Conservation (phyloP, 1,139 yeast species). For the Geotrichum fermentans region DNA sequence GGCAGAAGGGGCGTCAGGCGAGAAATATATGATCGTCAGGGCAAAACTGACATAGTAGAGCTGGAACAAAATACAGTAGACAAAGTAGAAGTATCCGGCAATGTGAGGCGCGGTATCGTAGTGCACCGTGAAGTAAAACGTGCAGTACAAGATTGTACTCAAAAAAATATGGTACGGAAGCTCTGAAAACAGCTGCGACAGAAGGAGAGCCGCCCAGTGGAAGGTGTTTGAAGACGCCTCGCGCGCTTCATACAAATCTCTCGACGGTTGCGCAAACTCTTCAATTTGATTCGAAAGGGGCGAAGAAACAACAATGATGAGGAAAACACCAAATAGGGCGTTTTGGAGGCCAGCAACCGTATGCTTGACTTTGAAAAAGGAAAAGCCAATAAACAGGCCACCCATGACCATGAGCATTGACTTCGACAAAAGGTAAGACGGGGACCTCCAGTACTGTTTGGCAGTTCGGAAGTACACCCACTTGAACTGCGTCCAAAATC, state of each 20-base stretch:
- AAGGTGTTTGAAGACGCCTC: constrained; percentile 62
- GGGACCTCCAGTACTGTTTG: constrained; percentile 42
- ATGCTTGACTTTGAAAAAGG: constrained; percentile 50
- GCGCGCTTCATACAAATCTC: constrained; percentile 58
- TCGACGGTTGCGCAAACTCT: constrained; percentile 50
- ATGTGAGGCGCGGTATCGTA: constrained; percentile 44
- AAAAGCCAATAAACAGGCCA: constrained; percentile 53
- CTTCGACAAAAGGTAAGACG: constrained; percentile 27
- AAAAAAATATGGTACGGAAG: constrained; percentile 53
- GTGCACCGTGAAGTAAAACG: constrained; percentile 55
- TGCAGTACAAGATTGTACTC: constrained; percentile 49
- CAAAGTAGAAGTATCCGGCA: constrained; percentile 53
- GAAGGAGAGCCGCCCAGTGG: constrained; percentile 56
- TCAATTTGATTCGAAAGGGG: constrained; percentile 57
- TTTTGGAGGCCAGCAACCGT: constrained; percentile 50
- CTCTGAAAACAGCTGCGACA: constrained; percentile 51
- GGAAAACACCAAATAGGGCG: constrained; percentile 49
- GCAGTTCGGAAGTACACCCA: constrained; percentile 38
- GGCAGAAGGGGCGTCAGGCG: constrained; percentile 63
- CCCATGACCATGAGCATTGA: constrained; percentile 31
- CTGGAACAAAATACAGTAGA: constrained; percentile 53
- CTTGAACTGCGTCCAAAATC: constrained; percentile 36
- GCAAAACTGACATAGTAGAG: constrained; percentile 53
- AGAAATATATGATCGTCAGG: constrained; percentile 49
- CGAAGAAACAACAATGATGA: constrained; percentile 48